Evolutionary conservation across 2,329 filamentous ascomycete genomes (phyloP).

Genomic region (Beauveria varroae): DNA sequence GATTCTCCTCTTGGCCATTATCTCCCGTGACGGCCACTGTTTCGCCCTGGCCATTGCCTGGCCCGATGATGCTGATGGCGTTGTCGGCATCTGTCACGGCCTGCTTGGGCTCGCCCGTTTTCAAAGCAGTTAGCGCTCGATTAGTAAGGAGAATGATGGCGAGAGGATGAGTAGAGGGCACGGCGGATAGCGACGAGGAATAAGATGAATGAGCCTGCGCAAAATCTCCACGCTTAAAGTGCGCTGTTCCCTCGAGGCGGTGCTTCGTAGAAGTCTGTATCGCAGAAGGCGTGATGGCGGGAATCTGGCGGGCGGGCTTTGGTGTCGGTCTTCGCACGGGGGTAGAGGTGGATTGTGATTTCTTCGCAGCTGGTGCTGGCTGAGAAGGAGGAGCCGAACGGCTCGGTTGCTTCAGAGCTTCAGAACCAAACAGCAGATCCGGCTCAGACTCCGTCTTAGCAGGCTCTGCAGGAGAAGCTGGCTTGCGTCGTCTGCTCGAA

Average conservation of each 20-base stretch:
- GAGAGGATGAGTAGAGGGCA: conserved; percentile 75
- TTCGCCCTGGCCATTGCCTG: conserved; percentile 71
- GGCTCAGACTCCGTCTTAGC: conserved; percentile 36
- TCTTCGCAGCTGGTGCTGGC: conserved; percentile 27
- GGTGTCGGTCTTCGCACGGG: conserved; percentile 35
- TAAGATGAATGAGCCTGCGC: conserved; percentile 79
- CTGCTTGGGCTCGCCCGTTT: conserved; percentile 84
- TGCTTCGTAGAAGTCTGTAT: conserved; percentile 71
- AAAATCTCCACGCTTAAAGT: conserved; percentile 93
- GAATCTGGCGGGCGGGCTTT: conserved; percentile 51
- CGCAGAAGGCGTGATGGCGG: conserved; percentile 59
- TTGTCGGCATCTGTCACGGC: conserved; percentile 79
- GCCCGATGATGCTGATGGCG: conserved; percentile 72
- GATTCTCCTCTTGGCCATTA: conserved; percentile 52
- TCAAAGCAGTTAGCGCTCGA: conserved; percentile 79
- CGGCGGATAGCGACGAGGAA: conserved; percentile 62
- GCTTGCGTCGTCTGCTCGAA: conserved; percentile 69
- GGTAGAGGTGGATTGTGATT: conserved; percentile 21
- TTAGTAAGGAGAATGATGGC: conserved; percentile 87
- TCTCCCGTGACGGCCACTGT: conserved; percentile 59
- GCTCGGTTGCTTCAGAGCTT: conserved; percentile 26
- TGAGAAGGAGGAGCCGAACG: conserved; percentile 25
- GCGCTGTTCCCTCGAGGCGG: conserved; percentile 71
- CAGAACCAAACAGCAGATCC: conserved; percentile 55
- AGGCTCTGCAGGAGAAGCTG: conserved; percentile 39